Conservation (phyloP, 2,329 filamentous ascomycete genomes). For the Pseudogymnoascus sp. region DNA sequence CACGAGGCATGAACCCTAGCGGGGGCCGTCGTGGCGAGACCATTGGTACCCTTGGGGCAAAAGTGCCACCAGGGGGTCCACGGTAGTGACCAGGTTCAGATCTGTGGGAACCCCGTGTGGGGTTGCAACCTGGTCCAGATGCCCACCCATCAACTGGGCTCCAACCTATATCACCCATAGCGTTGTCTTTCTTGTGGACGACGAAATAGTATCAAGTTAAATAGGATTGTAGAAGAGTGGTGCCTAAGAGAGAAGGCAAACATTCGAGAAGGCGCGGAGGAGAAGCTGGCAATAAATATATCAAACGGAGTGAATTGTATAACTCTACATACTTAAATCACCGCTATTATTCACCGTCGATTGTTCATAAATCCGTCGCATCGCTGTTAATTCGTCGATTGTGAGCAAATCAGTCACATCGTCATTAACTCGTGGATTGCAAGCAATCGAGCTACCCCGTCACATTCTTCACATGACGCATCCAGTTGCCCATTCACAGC, state of each 20-base stretch:
- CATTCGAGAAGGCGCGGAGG: not conserved
- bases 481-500: not conserved
- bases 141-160: slow-evolving; percentile 2
- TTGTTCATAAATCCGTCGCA: not conserved
- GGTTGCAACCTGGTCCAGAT: not conserved
- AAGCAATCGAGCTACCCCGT: too few relatives aligned
- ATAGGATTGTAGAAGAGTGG: not conserved
- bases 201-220: not conserved
- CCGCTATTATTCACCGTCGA: not conserved
- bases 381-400: too few relatives aligned
- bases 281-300: not conserved
- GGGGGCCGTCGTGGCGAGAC: not conserved
- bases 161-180: not conserved
- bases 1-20: not conserved
- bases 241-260: not conserved
- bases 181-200: not conserved
- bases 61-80: not conserved
- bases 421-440: too few relatives aligned
- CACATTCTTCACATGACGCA: not conserved
- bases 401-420: too few relatives aligned
- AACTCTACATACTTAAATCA: not conserved
- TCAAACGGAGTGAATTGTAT: not conserved
- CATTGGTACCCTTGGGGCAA: not conserved
- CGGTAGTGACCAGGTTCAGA: not conserved
- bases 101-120: not conserved